Base-by-base conservation (phyloP, 1,284 basidiomycete species). In the Ustanciosporium gigantosporum region DNA sequence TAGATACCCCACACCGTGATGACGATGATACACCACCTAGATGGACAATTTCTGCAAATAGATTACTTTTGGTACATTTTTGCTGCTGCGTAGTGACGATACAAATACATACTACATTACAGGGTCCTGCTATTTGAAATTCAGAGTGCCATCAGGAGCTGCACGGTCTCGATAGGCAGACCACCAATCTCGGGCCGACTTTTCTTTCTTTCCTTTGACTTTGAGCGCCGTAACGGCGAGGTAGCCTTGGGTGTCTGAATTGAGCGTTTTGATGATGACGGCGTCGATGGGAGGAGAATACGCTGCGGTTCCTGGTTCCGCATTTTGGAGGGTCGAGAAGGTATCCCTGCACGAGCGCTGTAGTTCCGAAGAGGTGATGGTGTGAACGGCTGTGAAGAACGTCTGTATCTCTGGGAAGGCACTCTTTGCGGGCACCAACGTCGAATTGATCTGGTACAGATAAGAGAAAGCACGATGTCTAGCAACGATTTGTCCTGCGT, bases 401-500 rank as follows among this genome's bases (percentile, higher is more conserved):
- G 36, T 37, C 36, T 6, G 36, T 9, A 23, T 6, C 9, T 8
- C 9, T 11, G 36, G 36, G 21, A 37, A 23, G 2, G n/a, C 16
- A 0, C 27, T 16, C 3, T 40, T 25, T 15, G 25, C 9, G 0
- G 48, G 58, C 17, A 37, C 8, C 2, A 61, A 56, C 4, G 46
- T 66, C 2, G 67, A 61, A 5, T 31, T 48, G 20, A 15, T 17
- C 6, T 25, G 44, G 32, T 23, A 67, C 42, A 69, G 35, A 25
- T 74, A 72, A 0, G 52, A 48, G 16, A 75, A 68, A 4, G 36
- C 74, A 19, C 55, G 41, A 29, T 61, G 40, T 4, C 71, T 35
- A 2, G 71, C 73, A 2, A 66, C 70, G 13, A 74, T 45, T 5
- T 57, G 43, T 2, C 4, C n/a, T 1, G 74, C 68, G 5, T 37